Conservation (phyloP, 1,284 basidiomycete genomes). For the Apiotrichum domesticum region DNA sequence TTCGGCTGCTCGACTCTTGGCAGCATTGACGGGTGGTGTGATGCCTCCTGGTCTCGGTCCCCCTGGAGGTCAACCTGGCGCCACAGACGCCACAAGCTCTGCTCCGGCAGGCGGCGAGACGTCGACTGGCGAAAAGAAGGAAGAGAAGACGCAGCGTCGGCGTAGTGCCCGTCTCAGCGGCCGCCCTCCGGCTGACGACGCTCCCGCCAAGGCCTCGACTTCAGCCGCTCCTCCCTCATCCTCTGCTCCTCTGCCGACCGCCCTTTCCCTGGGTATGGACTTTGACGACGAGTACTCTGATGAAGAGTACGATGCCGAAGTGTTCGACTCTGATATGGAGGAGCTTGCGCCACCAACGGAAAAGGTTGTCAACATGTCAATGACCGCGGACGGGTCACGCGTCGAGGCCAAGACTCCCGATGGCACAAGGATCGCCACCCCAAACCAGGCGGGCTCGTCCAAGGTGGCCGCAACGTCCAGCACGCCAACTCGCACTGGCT, state of each 20-base stretch:
- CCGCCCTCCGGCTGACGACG: slow-evolving; percentile 47
- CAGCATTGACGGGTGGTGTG: slow-evolving; percentile 41
- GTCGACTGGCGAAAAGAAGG: slow-evolving; percentile 3
- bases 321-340: slow-evolving; percentile 58
- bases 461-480: slow-evolving; percentile 22
- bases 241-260: slow-evolving; percentile 12
- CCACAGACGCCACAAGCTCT: slow-evolving; percentile 34
- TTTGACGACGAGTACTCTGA: slow-evolving; percentile 59
- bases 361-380: slow-evolving; percentile 77
- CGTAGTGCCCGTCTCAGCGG: slow-evolving; percentile 77
- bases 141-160: slow-evolving; percentile 51
- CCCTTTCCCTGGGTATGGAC: slow-evolving; percentile 40
- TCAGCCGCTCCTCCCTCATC: slow-evolving; percentile 5
- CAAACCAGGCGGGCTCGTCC: slow-evolving; percentile 48
- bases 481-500: slow-evolving; percentile 52
- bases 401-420: slow-evolving; percentile 94
- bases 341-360: slow-evolving; percentile 53
- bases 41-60: slow-evolving; percentile 19
- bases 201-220: neutral
- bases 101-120: slow-evolving; percentile 38
- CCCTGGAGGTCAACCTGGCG: neutral
- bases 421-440: slow-evolving; percentile 87
- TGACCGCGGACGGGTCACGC: slow-evolving; percentile 81
- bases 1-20: slow-evolving; percentile 53
- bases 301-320: slow-evolving; percentile 58